phyloP scores from a whole-genome alignment of 257 asterid species.

The Capsicum chinense region DNA sequence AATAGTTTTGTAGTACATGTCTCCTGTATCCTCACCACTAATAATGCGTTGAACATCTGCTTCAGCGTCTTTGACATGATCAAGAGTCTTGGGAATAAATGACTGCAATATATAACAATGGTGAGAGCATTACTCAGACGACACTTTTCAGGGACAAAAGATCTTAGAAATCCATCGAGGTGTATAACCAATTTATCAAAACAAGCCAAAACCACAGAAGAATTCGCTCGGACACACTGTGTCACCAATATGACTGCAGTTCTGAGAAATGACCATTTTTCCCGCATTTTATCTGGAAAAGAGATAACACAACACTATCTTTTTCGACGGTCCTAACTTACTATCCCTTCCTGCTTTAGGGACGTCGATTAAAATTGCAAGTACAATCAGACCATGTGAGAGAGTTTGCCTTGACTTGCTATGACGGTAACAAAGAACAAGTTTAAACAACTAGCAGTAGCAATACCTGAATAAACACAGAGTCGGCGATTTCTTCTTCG shows the following conservation, averaged over 20 bases:
- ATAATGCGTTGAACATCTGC: constrained; percentile 79
- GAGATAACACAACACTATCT: not conserved
- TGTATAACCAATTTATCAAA: not conserved
- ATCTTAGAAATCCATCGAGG: not conserved
- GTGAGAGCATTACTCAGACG: not conserved
- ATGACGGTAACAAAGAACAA: not conserved
- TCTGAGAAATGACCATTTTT: not conserved
- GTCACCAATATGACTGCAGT: not conserved
- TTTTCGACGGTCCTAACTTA: not conserved
- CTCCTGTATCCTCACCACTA: constrained; percentile 76
- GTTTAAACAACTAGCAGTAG: not conserved
- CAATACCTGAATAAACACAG: constrained; percentile 81
- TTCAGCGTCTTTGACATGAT: constrained; percentile 78
- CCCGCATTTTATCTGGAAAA: not conserved
- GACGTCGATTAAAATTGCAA: not conserved
- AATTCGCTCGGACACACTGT: not conserved
- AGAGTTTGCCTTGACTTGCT: not conserved
- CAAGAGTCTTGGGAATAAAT: constrained; percentile 86
- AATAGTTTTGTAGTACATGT: constrained; percentile 82
- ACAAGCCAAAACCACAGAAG: not conserved
- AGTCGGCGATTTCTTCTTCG: constrained; percentile 92
- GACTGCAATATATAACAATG: constrained; percentile 45
- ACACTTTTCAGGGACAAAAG: not conserved
- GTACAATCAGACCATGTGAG: not conserved
- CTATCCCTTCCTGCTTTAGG: not conserved